Conservation (phyloP, 2,329 filamentous ascomycete species). For the Beauveria medogensis region DNA sequence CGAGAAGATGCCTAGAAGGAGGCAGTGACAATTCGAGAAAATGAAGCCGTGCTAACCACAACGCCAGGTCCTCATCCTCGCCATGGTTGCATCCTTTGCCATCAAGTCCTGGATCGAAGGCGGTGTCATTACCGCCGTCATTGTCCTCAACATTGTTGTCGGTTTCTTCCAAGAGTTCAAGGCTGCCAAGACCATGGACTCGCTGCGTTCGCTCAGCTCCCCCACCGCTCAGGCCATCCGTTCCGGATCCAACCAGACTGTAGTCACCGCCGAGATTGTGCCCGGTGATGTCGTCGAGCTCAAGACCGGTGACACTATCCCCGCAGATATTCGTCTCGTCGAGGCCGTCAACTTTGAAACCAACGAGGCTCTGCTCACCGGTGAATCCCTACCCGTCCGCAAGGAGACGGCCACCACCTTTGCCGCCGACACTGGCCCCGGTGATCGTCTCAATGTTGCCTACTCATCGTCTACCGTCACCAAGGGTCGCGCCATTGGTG, state of each 20-base stretch:
- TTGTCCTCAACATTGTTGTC: conserved; percentile 49
- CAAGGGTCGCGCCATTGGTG: conserved; percentile 49
- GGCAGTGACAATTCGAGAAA: background rate
- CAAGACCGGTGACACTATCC: conserved; percentile 52
- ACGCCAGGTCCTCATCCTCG: conserved; percentile 42
- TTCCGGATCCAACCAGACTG: conserved; percentile 29
- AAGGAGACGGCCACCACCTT: conserved; percentile 41
- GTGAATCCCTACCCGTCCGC: conserved; percentile 53
- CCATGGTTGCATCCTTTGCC: conserved; percentile 49
- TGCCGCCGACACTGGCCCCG: conserved; percentile 34
- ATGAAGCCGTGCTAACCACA: background rate
- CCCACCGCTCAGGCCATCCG: conserved; percentile 37
- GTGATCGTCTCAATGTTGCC: conserved; percentile 54
- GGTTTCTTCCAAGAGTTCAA: conserved; percentile 39
- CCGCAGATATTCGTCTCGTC: conserved; percentile 48
- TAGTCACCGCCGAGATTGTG: conserved; percentile 38
- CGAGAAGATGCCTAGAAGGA: background rate
- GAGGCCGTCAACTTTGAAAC: conserved; percentile 60
- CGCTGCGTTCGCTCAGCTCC: conserved; percentile 34
- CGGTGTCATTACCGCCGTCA: conserved; percentile 49
- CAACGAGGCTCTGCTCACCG: conserved; percentile 58
- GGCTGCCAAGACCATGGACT: conserved; percentile 43
- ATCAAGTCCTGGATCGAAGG: conserved; percentile 54
- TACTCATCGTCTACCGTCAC: conserved; percentile 57
- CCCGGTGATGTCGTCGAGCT: conserved; percentile 49